Evolutionary conservation across 1,139 yeast species (phyloP).

Genomic region (Yamadazyma jaroonii): DNA sequence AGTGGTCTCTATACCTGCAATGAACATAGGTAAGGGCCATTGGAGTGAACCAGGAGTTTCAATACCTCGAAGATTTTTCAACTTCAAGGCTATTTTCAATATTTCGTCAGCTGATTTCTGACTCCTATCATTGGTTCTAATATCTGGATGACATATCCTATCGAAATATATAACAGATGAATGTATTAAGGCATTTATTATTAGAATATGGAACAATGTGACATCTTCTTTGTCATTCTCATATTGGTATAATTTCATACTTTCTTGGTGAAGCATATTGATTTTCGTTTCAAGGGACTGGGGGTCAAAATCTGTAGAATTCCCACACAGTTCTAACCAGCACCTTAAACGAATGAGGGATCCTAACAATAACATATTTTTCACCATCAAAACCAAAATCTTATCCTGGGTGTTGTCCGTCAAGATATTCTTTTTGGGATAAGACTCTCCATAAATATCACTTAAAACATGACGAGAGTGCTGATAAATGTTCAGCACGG

Average conservation of each 20-base stretch:
- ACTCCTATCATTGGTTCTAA: conserved; percentile 3
- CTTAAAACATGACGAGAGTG: conserved; percentile 5
- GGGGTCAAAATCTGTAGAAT: conserved; percentile 8
- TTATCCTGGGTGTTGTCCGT: conserved; percentile 3
- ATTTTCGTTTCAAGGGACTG: conserved; percentile 4
- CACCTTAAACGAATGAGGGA: conserved; percentile 5
- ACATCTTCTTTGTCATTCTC: conserved; percentile 1
- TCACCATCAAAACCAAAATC: conserved; percentile 6
- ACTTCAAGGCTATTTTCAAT: conserved; percentile 3
- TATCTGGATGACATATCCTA: conserved; percentile 7
- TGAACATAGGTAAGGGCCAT: conserved; percentile 7
- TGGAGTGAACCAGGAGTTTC: conserved; percentile 7
- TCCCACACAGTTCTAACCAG: conserved; percentile 8
- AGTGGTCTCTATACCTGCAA: conserved; percentile 6
- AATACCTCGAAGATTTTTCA: conserved; percentile 2
- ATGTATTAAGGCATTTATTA: conserved; percentile 6
- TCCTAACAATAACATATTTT: conserved; percentile 5
- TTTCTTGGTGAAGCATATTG: conserved; percentile 2
- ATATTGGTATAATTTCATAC: not conserved
- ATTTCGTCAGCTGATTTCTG: conserved; percentile 6
- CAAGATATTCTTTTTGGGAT: conserved; percentile 2
- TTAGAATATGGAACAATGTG: conserved; percentile 5
- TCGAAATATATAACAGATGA: conserved; percentile 6
- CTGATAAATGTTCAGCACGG: conserved; percentile 4
- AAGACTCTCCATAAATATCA: conserved; percentile 2